Percentiles rank a stretch among this genome's conserved stretches.
Conservation (phyloP, 2,329 filamentous ascomycete genomes). For the Calonectria pauciramosa region DNA sequence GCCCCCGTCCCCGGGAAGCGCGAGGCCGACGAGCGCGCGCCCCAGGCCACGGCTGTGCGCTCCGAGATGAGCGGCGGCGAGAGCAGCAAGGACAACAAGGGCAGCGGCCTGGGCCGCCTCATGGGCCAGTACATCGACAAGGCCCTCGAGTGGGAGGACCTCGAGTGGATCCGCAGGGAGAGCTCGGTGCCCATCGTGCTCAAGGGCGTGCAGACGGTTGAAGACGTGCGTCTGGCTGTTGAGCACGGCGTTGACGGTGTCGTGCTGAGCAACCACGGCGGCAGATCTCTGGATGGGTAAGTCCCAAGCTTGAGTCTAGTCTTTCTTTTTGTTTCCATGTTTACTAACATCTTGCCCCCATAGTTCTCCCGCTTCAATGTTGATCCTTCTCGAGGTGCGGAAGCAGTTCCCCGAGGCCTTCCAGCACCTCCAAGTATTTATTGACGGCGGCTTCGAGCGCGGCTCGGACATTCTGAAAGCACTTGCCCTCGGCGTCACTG, state of each 20-base stretch:
- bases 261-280: slow-evolving; percentile 70
- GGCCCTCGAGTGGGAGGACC: slow-evolving; percentile 64
- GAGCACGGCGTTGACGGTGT: slow-evolving; percentile 66
- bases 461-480: slow-evolving; percentile 69
- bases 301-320: not conserved
- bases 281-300: slow-evolving; percentile 65
- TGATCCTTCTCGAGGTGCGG: slow-evolving; percentile 67
- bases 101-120: slow-evolving; percentile 64
- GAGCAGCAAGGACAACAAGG: slow-evolving; percentile 64
- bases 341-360: not conserved
- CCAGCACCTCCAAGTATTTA: slow-evolving; percentile 63
- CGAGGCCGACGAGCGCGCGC: slow-evolving; percentile 68
- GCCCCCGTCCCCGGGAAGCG: slow-evolving; percentile 69
- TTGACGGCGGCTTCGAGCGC: slow-evolving; percentile 67
- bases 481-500: slow-evolving; percentile 65
- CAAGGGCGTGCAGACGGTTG: slow-evolving; percentile 69
- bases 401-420: slow-evolving; percentile 63
- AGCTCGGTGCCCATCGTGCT: slow-evolving; percentile 65
- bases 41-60: slow-evolving; percentile 57
- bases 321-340: not conserved
- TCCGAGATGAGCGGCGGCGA: slow-evolving; percentile 56
- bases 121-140: slow-evolving; percentile 67
- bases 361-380: slow-evolving; percentile 59
- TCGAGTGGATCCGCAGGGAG: slow-evolving; percentile 64
- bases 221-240: slow-evolving; percentile 66